Evolutionary conservation across 2,329 filamentous ascomycete species (phyloP), one percentile per base, ranked within the genome.

Genomic region (Aspergillus ustus): DNA sequence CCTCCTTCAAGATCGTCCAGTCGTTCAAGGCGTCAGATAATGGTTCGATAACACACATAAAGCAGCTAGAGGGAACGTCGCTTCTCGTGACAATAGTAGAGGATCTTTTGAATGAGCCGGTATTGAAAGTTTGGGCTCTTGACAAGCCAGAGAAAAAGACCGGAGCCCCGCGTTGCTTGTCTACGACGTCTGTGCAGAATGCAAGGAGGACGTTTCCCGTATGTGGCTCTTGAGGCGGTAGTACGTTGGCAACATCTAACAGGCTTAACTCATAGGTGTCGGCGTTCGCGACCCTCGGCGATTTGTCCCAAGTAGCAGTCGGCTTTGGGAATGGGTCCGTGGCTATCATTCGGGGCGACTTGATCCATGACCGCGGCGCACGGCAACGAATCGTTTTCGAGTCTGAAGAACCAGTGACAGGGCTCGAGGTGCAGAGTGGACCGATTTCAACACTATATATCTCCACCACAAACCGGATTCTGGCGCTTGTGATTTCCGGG

Each of bases 281-380:
- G 8, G 93, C 94, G 1, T 95, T 99, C 70, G 87, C 93, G 13
- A 90, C 92, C 0, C 87, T 95, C 29, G 90, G 93, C 52, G 93
- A 98, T 77, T 82, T 99, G 25, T 91, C 91, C 4, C 95, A 99
- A 80, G 87, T 98, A 29, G 95, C 94, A 4, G 91, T 98, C 7
- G 96, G 95, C 5, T 99, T 99, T 74, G 95, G 90, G 13, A 98
- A 99, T 77, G 95, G 95, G 7, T 89, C 93, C 0, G 94, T 99
- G 13, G 96, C 93, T 0, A 89, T 99, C 29, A 91, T 99, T 60
- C 87, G 95, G 61, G 95, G 96, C 63, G 95, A 99, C 74, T 82
- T 99, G 52, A 91, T 99, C 69, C 93, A 99, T 75, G 95, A 99
- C 75, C 88, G 95, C 60, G 95, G 96, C 22, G 93, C 94, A 11